Evolutionary conservation across 768 basidiomycete species (phyloP).

Genomic region (Naematelia aurantialba): DNA sequence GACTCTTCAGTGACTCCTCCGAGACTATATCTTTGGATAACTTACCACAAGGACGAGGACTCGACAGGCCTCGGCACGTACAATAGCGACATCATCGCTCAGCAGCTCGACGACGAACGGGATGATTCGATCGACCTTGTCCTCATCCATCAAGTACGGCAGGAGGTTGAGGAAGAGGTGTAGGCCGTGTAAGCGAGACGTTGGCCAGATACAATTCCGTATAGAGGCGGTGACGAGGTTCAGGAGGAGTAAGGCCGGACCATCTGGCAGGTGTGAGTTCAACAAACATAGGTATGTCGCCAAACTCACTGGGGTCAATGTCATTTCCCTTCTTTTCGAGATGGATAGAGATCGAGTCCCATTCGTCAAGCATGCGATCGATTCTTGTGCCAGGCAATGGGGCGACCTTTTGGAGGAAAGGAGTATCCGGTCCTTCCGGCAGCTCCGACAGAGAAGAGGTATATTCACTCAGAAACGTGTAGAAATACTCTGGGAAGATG

Average conservation of each 20-base stretch:
- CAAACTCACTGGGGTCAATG: background rate
- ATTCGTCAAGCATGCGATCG: constrained; percentile 81
- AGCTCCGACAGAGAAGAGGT: constrained; percentile 60
- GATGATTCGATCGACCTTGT: constrained; percentile 85
- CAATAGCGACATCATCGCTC: constrained; percentile 76
- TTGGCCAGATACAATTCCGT: constrained; percentile 77
- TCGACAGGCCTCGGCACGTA: constrained; percentile 61
- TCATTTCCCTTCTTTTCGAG: constrained; percentile 17
- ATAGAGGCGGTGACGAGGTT: constrained; percentile 83
- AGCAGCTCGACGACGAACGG: constrained; percentile 87
- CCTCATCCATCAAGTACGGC: constrained; percentile 83
- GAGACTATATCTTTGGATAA: background rate
- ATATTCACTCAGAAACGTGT: constrained; percentile 90
- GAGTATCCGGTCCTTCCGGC: constrained; percentile 46
- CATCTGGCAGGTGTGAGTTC: constrained; percentile 57
- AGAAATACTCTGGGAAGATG: constrained; percentile 89
- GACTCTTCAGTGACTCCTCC: background rate
- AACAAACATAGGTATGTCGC: background rate
- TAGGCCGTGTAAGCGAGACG: constrained; percentile 77
- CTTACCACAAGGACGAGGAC: constrained; percentile 31
- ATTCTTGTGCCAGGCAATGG: constrained; percentile 56
- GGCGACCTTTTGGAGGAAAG: constrained; percentile 27
- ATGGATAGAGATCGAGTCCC: constrained; percentile 50
- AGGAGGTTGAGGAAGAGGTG: constrained; percentile 81
- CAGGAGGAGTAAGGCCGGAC: constrained; percentile 81